These are phyloP conservation scores for Boletales sp. DNA, from an alignment of 768 basidiomycete species.

Conservation along the genomic window DNA sequence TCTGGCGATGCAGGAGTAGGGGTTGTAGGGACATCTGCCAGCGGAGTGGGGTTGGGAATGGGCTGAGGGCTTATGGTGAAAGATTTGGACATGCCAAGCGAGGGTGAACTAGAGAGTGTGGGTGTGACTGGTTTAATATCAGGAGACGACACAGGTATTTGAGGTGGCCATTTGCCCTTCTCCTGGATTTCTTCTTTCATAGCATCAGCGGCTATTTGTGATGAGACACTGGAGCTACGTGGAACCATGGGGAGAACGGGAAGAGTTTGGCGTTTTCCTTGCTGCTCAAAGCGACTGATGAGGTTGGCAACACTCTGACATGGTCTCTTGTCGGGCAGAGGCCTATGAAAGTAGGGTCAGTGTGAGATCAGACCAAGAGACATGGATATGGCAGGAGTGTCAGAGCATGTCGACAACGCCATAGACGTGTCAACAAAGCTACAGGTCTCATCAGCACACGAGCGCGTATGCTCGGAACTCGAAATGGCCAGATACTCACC, in stretches of 20 bases:
- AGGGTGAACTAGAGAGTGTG: slow-evolving; percentile 35
- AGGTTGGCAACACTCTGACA: slow-evolving; percentile 86
- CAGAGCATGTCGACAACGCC: too few relatives aligned
- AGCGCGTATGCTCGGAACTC: too few relatives aligned
- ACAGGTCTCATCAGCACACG: too few relatives aligned
- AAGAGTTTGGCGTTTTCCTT: slow-evolving; percentile 61
- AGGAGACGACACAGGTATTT: slow-evolving; percentile 27
- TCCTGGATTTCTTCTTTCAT: slow-evolving; percentile 65
- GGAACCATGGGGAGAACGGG: slow-evolving; percentile 37
- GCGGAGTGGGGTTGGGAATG: slow-evolving; percentile 20
- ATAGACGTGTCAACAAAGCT: too few relatives aligned
- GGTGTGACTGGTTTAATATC: slow-evolving; percentile 34
- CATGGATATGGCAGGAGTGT: too few relatives aligned
- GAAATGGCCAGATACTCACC: too few relatives aligned
- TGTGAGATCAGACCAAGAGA: slow-evolving; percentile 5
- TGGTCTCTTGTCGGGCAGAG: slow-evolving; percentile 83
- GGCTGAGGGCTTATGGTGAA: slow-evolving; percentile 29
- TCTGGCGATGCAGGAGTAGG: slow-evolving; percentile 21
- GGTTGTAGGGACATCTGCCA: slow-evolving; percentile 15
- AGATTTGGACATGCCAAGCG: slow-evolving; percentile 14
- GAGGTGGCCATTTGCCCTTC: slow-evolving; percentile 77
- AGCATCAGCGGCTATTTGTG: slow-evolving; percentile 62
- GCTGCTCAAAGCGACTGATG: slow-evolving; percentile 84
- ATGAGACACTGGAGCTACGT: slow-evolving; percentile 65
- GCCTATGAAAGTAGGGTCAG: slow-evolving; percentile 45